A percentile compares a stretch with the other conserved stretches of the same genome.
Evolutionary conservation across 2,329 filamentous ascomycete genomes (phyloP).

Genomic region (Sclerotinia nivalis): DNA sequence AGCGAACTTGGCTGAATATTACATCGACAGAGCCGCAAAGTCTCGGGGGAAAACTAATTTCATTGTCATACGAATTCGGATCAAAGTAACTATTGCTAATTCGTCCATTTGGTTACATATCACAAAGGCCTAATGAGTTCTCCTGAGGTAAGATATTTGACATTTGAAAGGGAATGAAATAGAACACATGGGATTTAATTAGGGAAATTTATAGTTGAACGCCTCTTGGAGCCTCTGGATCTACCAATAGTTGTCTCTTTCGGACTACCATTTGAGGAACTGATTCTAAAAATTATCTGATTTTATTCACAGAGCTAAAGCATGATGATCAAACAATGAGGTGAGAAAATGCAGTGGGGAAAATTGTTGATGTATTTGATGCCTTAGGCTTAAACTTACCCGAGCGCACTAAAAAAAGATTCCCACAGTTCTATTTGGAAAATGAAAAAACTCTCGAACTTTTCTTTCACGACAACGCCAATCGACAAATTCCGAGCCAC

Average conservation of each 20-base stretch:
- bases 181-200: too few relatives aligned
- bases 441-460: constrained; percentile 16
- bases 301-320: neutral
- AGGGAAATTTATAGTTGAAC: too few relatives aligned
- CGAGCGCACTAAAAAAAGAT: constrained; percentile 15
- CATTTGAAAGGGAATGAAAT: too few relatives aligned
- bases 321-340: too few relatives aligned
- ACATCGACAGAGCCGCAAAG: neutral
- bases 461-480: constrained; percentile 22
- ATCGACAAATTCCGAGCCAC: constrained; percentile 23
- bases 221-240: too few relatives aligned
- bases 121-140: too few relatives aligned
- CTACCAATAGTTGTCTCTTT: too few relatives aligned
- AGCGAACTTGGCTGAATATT: neutral
- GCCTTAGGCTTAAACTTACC: constrained; percentile 11
- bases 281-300: neutral
- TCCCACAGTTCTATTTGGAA: constrained; percentile 2
- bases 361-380: neutral
- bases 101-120: too few relatives aligned
- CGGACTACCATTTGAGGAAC: neutral
- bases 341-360: neutral
- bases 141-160: too few relatives aligned
- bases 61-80: too few relatives aligned
- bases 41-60: too few relatives aligned
- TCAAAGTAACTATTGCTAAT: too few relatives aligned